Conservation (phyloP, 306 rosid genomes). For the Abrus pulchellus region DNA sequence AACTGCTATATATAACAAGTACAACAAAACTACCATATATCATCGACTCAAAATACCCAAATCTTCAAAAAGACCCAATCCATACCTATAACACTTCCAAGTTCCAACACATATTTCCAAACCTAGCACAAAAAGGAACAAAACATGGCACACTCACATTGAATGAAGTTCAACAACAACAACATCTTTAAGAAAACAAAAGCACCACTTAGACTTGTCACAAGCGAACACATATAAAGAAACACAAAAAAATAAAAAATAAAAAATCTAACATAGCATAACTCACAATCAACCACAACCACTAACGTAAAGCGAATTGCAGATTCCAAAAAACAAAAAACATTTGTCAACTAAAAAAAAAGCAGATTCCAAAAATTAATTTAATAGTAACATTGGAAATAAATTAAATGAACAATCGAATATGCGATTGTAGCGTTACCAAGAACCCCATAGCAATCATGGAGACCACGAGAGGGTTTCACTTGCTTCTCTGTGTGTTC, state of each 20-base stretch:
- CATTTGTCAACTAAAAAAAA: slow-evolving; percentile 8
- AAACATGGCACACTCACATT: slow-evolving; percentile 28
- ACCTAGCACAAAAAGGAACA: slow-evolving; percentile 2
- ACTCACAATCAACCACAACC: slow-evolving; percentile 45
- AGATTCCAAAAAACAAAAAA: slow-evolving; percentile 37
- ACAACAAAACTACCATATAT: neutral
- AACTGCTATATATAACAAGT: neutral
- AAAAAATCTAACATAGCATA: slow-evolving; percentile 16
- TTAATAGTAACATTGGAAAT: neutral
- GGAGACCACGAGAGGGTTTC: slow-evolving; percentile 71
- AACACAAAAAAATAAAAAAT: neutral
- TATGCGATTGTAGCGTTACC: slow-evolving; percentile 48
- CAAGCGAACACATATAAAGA: slow-evolving; percentile 24
- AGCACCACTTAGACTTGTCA: slow-evolving; percentile 3
- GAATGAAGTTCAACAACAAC: slow-evolving; percentile 13
- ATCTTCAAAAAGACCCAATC: neutral
- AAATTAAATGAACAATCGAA: neutral
- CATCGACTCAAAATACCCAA: slow-evolving; percentile 9
- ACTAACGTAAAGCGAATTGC: slow-evolving; percentile 39
- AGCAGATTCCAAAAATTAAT: slow-evolving; percentile 11
- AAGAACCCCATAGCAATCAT: slow-evolving; percentile 83
- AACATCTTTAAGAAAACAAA: slow-evolving; percentile 33
- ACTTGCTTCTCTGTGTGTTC: slow-evolving; percentile 61
- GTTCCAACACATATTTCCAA: slow-evolving; percentile 11
- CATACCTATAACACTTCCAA: slow-evolving; percentile 30